Evolutionary conservation across 2,329 filamentous ascomycete species (phyloP).

Genomic region (Sclerotinia trifoliorum): DNA sequence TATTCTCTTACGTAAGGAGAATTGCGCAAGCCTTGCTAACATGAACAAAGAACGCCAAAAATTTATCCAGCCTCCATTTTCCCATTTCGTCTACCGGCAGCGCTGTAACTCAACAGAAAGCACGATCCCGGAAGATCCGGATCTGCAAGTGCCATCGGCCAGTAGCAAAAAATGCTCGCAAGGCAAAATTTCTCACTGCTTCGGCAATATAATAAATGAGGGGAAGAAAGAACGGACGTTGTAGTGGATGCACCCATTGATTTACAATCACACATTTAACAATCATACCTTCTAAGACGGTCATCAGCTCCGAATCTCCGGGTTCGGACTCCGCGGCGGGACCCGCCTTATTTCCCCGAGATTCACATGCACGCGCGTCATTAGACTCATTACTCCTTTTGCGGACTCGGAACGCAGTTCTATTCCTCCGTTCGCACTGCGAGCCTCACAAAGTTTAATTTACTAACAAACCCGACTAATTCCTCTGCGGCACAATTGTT

Average conservation of each 20-base stretch:
- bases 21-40: background rate
- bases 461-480: background rate
- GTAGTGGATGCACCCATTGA: background rate
- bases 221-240: background rate
- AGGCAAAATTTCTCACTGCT: slow-evolving; percentile 9
- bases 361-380: background rate
- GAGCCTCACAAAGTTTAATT: background rate
- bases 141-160: background rate
- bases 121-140: background rate
- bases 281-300: background rate
- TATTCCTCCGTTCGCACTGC: background rate
- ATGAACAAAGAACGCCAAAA: background rate
- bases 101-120: background rate
- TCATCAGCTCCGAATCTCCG: background rate
- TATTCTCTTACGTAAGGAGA: background rate
- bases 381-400: background rate
- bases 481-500: background rate
- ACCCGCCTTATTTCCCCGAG: background rate
- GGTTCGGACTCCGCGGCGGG: background rate
- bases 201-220: background rate
- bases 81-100: background rate
- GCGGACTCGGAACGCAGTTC: too few species aligned
- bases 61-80: background rate
- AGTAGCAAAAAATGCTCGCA: background rate
- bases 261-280: background rate